These are phyloP conservation scores for Sherardia arvensis DNA, from an alignment of 257 asterid genomes.

Conservation along the genomic window DNA sequence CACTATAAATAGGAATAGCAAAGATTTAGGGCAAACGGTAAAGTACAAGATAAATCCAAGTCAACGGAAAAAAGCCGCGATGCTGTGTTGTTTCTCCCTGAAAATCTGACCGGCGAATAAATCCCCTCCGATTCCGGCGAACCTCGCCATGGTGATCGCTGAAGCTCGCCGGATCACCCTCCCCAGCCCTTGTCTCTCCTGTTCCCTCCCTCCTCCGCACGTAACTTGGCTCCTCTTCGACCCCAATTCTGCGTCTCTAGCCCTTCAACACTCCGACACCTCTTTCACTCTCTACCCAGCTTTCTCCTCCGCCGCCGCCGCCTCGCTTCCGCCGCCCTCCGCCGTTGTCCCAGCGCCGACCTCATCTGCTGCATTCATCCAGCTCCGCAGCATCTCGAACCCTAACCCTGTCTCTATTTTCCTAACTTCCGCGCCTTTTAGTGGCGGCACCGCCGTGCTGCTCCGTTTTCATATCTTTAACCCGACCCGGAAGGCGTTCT, in stretches of 20 bases:
- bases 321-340: constrained; percentile 30
- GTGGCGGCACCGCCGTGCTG: constrained; percentile 37
- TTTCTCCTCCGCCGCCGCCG: constrained; percentile 2
- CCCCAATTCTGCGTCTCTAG: constrained; percentile 41
- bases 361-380: constrained; percentile 39
- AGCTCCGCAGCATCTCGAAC: constrained; percentile 41
- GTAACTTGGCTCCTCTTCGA: constrained; percentile 46
- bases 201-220: constrained; percentile 25
- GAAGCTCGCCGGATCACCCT: constrained; percentile 52
- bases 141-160: constrained; percentile 17
- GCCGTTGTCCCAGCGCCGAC: constrained; percentile 23
- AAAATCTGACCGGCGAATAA: constrained; percentile 1
- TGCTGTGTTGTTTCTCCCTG: neutral
- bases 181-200: constrained; percentile 29
- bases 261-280: constrained; percentile 64
- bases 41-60: neutral
- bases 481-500: constrained; percentile 19
- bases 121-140: neutral
- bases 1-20: neutral
- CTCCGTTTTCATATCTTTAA: constrained; percentile 48
- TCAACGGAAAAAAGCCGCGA: neutral
- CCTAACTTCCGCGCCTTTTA: constrained; percentile 43
- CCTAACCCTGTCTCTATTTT: constrained; percentile 32
- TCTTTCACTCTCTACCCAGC: constrained; percentile 64
- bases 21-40: neutral